Evolutionary conservation across 192 early-diverging fungal genomes (phyloP).

Genomic region (Pecoramyces ruminantium): DNA sequence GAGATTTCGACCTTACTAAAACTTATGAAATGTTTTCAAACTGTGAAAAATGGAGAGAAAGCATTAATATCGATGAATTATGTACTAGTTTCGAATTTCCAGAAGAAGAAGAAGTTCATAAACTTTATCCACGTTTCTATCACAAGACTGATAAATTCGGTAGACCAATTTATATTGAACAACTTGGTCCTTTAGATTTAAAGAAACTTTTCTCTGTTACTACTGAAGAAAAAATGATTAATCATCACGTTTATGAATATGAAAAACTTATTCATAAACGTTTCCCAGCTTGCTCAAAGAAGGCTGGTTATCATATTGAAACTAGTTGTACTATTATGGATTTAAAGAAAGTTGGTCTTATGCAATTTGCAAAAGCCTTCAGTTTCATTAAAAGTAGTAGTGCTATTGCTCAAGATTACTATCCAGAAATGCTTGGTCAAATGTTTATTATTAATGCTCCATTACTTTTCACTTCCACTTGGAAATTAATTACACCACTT

Average conservation of each 20-base stretch:
- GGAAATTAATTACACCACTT: no score
- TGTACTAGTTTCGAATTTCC: no score
- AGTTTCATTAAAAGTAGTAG: conserved; percentile 55
- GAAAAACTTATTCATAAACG: conserved; percentile 51
- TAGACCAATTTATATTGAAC: no score
- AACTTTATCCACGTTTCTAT: no score
- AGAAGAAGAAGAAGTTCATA: no score
- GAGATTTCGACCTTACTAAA: conserved; percentile 44
- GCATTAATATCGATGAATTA: conserved; percentile 16
- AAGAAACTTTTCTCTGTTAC: conserved; percentile 41
- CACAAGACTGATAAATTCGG: no score
- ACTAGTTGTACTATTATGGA: conserved; percentile 81
- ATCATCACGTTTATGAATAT: no score
- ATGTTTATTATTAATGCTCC: no score
- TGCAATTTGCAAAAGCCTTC: conserved; percentile 54
- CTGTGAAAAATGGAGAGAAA: no score
- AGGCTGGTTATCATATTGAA: conserved; percentile 47
- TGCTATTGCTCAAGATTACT: conserved; percentile 78
- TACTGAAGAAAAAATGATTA: conserved; percentile 44
- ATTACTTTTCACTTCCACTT: no score
- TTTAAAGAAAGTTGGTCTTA: conserved; percentile 65
- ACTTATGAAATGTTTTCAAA: conserved; percentile 60
- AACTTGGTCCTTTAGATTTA: conserved; percentile 51
- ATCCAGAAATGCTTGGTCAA: conserved; percentile 86
- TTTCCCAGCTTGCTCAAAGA: conserved; percentile 58